phyloP scores from a whole-genome alignment of 768 basidiomycete genomes.

The Tylopilus subfusipes region DNA sequence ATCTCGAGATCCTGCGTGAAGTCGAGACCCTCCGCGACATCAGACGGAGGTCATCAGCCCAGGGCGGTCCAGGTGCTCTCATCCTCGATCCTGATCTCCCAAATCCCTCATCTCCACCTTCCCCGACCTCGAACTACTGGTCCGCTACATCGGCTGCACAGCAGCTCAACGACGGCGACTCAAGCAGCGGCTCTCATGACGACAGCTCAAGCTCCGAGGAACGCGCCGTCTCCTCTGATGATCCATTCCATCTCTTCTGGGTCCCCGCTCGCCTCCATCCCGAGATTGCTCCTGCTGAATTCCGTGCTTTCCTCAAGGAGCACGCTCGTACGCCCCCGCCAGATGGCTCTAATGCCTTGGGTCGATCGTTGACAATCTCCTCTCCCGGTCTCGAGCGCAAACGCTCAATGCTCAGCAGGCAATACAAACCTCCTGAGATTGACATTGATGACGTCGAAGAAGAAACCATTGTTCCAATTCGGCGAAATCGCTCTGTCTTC shows the following conservation, averaged over 20 bases:
- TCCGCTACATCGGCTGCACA: slow-evolving; percentile 33
- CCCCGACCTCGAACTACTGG: slow-evolving; percentile 55
- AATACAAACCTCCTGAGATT: slow-evolving; percentile 79
- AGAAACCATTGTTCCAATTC: slow-evolving; percentile 66
- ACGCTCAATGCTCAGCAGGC: slow-evolving; percentile 91
- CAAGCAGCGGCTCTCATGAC: slow-evolving; percentile 40
- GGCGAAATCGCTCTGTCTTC: slow-evolving; percentile 64
- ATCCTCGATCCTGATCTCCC: slow-evolving; percentile 92
- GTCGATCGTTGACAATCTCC: slow-evolving; percentile 42
- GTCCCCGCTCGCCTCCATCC: slow-evolving; percentile 96
- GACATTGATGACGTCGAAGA: slow-evolving; percentile 74
- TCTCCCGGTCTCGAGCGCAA: slow-evolving; percentile 67
- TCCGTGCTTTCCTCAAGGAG: slow-evolving; percentile 91
- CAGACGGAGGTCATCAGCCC: slow-evolving; percentile 73
- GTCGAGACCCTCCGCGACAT: slow-evolving; percentile 84
- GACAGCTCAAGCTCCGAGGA: slow-evolving; percentile 38
- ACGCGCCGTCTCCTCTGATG: slow-evolving; percentile 45
- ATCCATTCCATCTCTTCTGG: slow-evolving; percentile 95
- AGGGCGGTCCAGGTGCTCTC: slow-evolving; percentile 73
- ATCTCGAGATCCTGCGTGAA: slow-evolving; percentile 85
- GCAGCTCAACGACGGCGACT: slow-evolving; percentile 43
- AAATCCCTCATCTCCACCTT: slow-evolving; percentile 57
- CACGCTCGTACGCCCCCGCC: slow-evolving; percentile 67
- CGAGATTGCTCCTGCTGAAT: slow-evolving; percentile 95
- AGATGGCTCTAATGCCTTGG: slow-evolving; percentile 42